phyloP scores from a whole-genome alignment of 495 filamentous ascomycete species.

The Glutinoglossum americanum region DNA sequence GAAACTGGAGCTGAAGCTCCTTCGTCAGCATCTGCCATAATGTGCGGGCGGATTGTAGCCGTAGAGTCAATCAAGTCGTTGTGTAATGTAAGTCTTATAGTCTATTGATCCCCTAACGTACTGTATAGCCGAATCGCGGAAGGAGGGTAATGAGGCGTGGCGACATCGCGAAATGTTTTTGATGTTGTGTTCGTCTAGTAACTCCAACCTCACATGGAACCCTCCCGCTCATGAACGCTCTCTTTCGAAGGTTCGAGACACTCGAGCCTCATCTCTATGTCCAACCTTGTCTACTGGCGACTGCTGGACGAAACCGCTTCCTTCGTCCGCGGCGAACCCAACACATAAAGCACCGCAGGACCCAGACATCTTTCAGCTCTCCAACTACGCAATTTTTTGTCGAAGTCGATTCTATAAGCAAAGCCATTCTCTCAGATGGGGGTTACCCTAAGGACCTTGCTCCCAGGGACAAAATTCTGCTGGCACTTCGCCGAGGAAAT shows the following conservation, averaged over 20 bases:
- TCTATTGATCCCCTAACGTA: too few relatives aligned
- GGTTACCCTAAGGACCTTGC: not conserved
- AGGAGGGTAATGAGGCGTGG: not conserved
- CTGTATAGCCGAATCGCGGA: not conserved
- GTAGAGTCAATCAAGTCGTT: not conserved
- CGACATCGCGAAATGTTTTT: not conserved
- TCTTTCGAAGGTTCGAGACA: constrained; percentile 9
- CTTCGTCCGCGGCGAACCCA: constrained; percentile 4
- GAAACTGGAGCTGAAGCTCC: constrained; percentile 38
- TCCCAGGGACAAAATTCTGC: not conserved
- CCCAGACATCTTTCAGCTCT: not conserved
- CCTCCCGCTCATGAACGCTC: constrained; percentile 5
- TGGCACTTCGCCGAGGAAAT: constrained; percentile 3
- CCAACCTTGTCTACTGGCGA: constrained; percentile 6
- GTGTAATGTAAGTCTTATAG: too few relatives aligned
- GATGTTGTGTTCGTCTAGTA: not conserved
- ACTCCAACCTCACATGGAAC: not conserved
- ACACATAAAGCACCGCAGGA: not conserved
- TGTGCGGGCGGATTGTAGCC: not conserved
- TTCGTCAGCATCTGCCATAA: constrained; percentile 57
- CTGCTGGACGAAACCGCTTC: constrained; percentile 8
- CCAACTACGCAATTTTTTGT: not conserved
- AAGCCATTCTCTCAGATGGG: not conserved
- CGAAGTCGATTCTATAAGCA: not conserved
- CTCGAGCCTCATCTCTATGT: constrained; percentile 12